A percentile compares a stretch with the other conserved stretches of the same genome.
These are phyloP conservation scores for Trichomonas tenax DNA, from an alignment of 208 protist species.

Conservation along the genomic window DNA sequence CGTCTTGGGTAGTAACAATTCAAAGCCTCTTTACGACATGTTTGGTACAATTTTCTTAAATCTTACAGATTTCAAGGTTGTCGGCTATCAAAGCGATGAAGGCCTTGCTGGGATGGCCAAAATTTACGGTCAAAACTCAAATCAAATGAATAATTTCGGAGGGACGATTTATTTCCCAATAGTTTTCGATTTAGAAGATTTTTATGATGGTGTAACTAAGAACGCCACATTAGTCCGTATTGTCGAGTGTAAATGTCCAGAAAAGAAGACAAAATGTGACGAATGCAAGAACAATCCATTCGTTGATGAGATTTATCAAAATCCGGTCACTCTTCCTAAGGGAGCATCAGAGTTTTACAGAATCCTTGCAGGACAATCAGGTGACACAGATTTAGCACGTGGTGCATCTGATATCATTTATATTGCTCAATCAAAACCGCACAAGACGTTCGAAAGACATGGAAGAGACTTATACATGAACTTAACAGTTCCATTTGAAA, in stretches of 20 bases:
- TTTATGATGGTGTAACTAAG: neutral
- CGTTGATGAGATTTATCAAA: neutral
- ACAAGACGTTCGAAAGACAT: neutral
- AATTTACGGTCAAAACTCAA: neutral
- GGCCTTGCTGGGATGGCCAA: neutral
- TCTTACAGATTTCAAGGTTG: neutral
- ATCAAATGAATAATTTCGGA: neutral
- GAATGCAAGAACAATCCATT: neutral
- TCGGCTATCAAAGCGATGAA: neutral
- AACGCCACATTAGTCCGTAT: neutral
- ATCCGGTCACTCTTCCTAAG: neutral
- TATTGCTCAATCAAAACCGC: neutral
- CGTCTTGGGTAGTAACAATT: neutral
- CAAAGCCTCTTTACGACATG: neutral
- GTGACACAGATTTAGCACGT: neutral
- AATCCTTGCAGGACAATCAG: neutral
- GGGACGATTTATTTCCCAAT: neutral
- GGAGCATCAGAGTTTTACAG: neutral
- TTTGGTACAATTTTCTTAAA: neutral
- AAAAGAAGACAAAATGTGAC: neutral
- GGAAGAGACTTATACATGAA: neutral
- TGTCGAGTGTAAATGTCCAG: neutral
- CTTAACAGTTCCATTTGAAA: neutral
- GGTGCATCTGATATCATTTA: neutral
- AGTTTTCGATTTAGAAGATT: neutral